Percentiles rank a stretch among this genome's conserved stretches.
These are phyloP conservation scores for Flammula alnicola DNA, from an alignment of 1,284 basidiomycete species.

Conservation along the genomic window DNA sequence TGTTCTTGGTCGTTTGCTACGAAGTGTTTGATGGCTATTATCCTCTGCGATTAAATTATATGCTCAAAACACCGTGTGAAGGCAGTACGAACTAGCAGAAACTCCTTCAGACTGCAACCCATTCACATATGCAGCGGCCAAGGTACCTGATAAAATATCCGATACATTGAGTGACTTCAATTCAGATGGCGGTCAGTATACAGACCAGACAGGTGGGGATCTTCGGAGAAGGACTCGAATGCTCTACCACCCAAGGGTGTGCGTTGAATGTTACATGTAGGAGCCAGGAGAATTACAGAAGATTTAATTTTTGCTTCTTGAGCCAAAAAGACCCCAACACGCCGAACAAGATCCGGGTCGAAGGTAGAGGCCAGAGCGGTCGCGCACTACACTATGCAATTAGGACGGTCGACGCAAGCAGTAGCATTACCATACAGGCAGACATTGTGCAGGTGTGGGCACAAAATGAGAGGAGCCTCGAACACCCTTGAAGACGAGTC, in stretches of 20 bases:
- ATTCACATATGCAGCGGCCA: conserved; percentile 68
- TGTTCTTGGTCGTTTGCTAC: conserved; percentile 72
- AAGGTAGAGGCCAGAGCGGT: conserved; percentile 72
- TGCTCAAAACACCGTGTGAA: conserved; percentile 6
- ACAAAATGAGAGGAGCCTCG: conserved; percentile 71
- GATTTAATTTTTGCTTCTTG: conserved; percentile 68
- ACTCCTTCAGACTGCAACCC: conserved; percentile 69
- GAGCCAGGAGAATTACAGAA: conserved; percentile 64
- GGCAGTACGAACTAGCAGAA: conserved; percentile 46
- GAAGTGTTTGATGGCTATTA: conserved; percentile 51
- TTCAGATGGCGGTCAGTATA: background rate
- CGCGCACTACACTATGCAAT: conserved; percentile 52
- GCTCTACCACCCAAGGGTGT: conserved; percentile 63
- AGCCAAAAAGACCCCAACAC: conserved; percentile 61
- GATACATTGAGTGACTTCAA: background rate
- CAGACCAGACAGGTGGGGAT: conserved; percentile 63
- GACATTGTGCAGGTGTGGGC: conserved; percentile 63
- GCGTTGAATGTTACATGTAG: conserved; percentile 75
- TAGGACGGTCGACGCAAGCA: conserved; percentile 1
- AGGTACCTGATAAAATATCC: conserved; percentile 42
- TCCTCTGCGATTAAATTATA: conserved; percentile 1
- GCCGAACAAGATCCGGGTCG: conserved; percentile 55
- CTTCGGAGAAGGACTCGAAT: conserved; percentile 76
- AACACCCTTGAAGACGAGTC: conserved; percentile 50
- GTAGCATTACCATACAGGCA: conserved; percentile 48